Base-by-base conservation (phyloP, 495 filamentous ascomycete species). In the Staphylotrichum tortipilum region DNA sequence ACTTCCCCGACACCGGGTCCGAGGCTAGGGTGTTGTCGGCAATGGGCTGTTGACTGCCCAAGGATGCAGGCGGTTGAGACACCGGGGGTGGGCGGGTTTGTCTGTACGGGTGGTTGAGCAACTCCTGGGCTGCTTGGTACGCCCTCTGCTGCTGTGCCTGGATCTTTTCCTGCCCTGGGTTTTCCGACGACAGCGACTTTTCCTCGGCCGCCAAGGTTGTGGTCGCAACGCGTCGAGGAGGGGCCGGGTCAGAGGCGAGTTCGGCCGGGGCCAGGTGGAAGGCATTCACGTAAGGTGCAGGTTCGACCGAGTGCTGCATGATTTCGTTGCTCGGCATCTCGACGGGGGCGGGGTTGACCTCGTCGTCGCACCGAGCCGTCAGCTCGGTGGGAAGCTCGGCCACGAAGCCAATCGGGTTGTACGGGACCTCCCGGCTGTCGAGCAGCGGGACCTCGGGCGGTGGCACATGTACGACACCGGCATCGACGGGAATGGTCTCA, bases 341-440 rank as follows among this genome's bases (percentile, higher is more conserved):
- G 12, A 74, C 60, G 1, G 71, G 69, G 6, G 70, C 58, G 12
- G 72, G 62, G 39, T 75, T 49, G 44, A 53, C 65, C 56, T 60
- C 70, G 31, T 60, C 64, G 39, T 51, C 62, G 56, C 59, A 66
- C 49, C 39, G 62, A 44, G 44, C 66, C 34, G 58, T 69, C 29
- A 42, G 22, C 24, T 68, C 65, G 43, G 61, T 73, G 42, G 61
- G 51, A 19, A 76, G 55, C 52, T 76, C 72, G 4, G 72, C 64
- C 18, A 76, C 59, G n/a, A 63, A 53, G n/a, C 71, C 70, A 23
- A 72, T 49, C 0, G 72, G 65, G 19, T 68, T 61, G 30, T 39
- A 47, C 4, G 39, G 49, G 24, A 51, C 42, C 38, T 49, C 31
- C 8, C 50, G 47, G 21, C 54, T 52, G 48, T 60, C 53, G 9